Conservation (phyloP, 176 grass and related monocot genomes). For the Zea luxurians region DNA sequence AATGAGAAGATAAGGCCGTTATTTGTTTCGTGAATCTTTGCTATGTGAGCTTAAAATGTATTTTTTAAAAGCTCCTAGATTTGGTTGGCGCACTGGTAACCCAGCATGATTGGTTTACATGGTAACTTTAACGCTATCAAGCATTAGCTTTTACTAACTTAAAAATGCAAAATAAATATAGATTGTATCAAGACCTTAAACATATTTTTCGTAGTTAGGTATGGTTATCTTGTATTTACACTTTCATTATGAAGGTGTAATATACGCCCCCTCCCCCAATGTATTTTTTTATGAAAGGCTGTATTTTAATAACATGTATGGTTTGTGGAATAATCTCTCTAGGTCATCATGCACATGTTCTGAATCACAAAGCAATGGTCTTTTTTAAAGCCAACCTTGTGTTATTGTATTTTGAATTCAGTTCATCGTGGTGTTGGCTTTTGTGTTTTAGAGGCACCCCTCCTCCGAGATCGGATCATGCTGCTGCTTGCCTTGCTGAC, state of each 20-base stretch:
- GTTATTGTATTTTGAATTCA: conserved; percentile 20
- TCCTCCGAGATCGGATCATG: conserved; percentile 96
- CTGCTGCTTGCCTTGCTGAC: conserved; percentile 83
- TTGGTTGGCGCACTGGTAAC: background rate
- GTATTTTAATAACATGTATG: background rate
- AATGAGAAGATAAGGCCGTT: conserved; percentile 14
- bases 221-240: background rate
- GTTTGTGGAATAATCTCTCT: conserved; percentile 10
- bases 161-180: background rate
- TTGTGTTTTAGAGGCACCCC: conserved; percentile 72
- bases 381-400: conserved; percentile 13
- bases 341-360: background rate
- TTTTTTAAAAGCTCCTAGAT: conserved; percentile 16
- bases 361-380: background rate
- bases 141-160: background rate
- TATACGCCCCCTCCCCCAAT: background rate
- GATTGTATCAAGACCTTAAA: background rate
- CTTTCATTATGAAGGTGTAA: background rate
- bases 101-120: conserved; percentile 11
- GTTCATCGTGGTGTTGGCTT: conserved; percentile 2
- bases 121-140: background rate
- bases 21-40: conserved; percentile 10
- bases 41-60: background rate
- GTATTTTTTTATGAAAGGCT: too few species aligned
- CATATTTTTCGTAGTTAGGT: background rate